Percentiles rank a stretch among this genome's conserved stretches.
Conservation (phyloP, 2,329 filamentous ascomycete species). For the Leptographium radiaticola region DNA sequence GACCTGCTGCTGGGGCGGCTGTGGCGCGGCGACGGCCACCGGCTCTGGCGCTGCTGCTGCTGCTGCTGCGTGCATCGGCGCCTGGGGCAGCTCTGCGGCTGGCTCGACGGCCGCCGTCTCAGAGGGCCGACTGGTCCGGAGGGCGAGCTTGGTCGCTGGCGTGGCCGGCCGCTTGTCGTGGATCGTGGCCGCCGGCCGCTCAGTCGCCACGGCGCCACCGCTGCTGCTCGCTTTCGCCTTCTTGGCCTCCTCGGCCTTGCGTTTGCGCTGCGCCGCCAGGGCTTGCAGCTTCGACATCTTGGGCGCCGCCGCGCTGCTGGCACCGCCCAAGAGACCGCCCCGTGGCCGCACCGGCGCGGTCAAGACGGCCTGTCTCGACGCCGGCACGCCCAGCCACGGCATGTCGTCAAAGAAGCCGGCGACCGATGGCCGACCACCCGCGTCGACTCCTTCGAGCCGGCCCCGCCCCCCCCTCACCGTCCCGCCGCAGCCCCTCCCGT, state of each 20-base stretch:
- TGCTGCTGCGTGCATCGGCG: background rate
- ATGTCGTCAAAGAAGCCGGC: conserved; percentile 66
- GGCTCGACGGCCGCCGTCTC: background rate
- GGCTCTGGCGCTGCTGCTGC: background rate
- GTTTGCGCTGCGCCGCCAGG: conserved; percentile 73
- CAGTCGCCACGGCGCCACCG: background rate
- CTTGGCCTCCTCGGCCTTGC: conserved; percentile 57
- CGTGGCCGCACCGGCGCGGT: conserved; percentile 40
- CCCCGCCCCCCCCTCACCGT: background rate
- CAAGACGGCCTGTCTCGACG: conserved; percentile 51
- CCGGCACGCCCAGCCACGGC: conserved; percentile 69
- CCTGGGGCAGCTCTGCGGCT: background rate
- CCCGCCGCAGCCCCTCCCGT: too few relatives aligned
- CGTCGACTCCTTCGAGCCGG: background rate
- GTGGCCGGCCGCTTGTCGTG: conserved; percentile 15
- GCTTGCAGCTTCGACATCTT: conserved; percentile 87
- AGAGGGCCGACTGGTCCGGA: conserved; percentile 3
- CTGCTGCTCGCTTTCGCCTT: conserved; percentile 15
- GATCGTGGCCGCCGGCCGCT: background rate
- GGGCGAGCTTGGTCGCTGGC: conserved; percentile 7
- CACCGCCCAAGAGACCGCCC: conserved; percentile 67
- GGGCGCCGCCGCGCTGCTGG: conserved; percentile 32
- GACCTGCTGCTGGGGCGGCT: background rate
- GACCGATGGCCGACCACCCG: conserved; percentile 17
- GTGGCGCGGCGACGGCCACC: background rate